A percentile compares a stretch with the other conserved stretches of the same genome.
phyloP scores from a whole-genome alignment of 176 grass and related monocot genomes.

The Saccharum officinarum region DNA sequence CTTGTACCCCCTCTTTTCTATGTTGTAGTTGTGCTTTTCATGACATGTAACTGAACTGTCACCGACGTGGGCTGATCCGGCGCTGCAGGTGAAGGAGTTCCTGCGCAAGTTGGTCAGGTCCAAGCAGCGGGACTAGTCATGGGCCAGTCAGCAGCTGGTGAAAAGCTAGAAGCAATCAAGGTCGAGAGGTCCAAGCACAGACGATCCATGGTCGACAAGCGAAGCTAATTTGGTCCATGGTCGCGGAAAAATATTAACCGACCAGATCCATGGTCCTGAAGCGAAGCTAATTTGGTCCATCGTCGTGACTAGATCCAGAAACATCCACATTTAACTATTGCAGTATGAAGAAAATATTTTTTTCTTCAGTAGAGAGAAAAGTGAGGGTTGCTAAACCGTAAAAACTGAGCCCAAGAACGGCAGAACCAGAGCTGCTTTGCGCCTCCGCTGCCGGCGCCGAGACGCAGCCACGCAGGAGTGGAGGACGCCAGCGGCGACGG shows the following conservation, averaged over 20 bases:
- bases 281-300: neutral
- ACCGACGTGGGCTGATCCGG: neutral
- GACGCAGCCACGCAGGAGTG: no score
- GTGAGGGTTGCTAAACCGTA: no score
- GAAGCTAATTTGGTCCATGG: neutral
- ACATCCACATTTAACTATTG: neutral
- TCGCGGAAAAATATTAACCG: neutral
- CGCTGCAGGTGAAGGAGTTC: slow-evolving; percentile 33
- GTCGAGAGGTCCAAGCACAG: neutral
- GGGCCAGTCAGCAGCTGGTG: neutral
- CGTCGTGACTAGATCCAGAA: neutral
- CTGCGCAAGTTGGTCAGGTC: slow-evolving; percentile 31
- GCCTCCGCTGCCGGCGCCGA: no score
- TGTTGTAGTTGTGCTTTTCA: neutral
- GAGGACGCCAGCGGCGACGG: neutral
- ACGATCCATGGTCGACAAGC: neutral
- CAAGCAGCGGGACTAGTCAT: neutral
- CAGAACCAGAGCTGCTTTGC: neutral
- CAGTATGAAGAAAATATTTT: no score
- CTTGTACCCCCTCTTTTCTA: neutral
- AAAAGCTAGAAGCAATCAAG: neutral
- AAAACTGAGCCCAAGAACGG: neutral
- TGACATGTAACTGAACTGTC: neutral
- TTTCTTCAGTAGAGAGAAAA: no score
- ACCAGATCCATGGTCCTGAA: neutral